Conservation (phyloP, 352 stramenopile genomes). For the Stephanocyclus meneghinianus region DNA sequence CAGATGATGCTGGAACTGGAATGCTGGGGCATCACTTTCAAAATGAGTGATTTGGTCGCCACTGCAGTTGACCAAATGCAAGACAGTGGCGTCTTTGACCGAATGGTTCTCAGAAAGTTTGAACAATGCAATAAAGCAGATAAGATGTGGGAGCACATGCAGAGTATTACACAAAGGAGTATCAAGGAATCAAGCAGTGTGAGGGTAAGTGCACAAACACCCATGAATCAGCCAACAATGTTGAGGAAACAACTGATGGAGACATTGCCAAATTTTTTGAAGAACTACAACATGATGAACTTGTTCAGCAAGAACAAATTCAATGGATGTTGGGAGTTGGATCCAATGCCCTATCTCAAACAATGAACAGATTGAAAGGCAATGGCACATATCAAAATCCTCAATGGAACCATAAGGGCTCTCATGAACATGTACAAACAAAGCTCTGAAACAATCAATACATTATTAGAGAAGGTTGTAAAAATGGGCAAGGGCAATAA, state of each 20-base stretch:
- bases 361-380: no score
- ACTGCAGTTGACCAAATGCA: not conserved
- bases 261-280: not conserved
- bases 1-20: not conserved
- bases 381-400: no score
- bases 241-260: not conserved
- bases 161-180: slow-evolving; percentile 1
- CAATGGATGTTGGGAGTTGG: not conserved
- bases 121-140: not conserved
- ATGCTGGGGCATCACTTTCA: not conserved
- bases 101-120: not conserved
- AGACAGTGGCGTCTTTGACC: not conserved
- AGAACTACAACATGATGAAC: not conserved
- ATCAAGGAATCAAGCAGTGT: not conserved
- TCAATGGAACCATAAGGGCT: no score
- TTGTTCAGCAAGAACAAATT: not conserved
- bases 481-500: no score
- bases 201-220: not conserved
- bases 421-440: no score
- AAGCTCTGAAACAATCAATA: no score
- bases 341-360: no score
- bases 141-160: not conserved
- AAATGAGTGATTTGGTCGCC: not conserved
- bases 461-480: no score
- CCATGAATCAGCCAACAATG: not conserved